Base-by-base conservation (phyloP, 495 filamentous ascomycete species). In the Cairneyella variabilis region DNA sequence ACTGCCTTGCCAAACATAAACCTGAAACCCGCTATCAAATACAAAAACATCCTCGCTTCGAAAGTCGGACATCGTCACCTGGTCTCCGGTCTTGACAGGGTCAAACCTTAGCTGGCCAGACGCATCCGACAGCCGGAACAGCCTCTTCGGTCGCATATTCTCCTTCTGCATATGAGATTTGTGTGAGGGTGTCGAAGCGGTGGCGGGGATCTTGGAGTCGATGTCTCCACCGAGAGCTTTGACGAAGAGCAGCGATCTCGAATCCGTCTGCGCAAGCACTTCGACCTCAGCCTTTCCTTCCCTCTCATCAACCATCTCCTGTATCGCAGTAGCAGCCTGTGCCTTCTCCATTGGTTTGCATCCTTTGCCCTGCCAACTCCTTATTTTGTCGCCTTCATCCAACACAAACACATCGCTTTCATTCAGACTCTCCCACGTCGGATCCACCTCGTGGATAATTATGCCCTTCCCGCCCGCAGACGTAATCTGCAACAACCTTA, bases 271-370 rank as follows among this genome's bases (percentile, higher is more conserved):
- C 12, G 78, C 73, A 6, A 85, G 60, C 16, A 85, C 79, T 58
- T 85, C 82, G 12, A 83, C 79, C 50, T 83, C 76, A 30, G 79
- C 60, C 55, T 82, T 83, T 7, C 79, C 80, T 5, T 76, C 62
- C 0, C 76, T 83, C 74, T 83, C 69, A 46, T 85, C 79, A 57
- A 80, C 71, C 5, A 85, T 79, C 14, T 83, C 79, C 54, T 83
- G 80, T 32, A 32, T 14, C 7, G 14, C 28, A 32, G 28, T 32
- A 0, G 82, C 80, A 0, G 80, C 79, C 68, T 81, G 82, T 8
- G 71, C 75, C 65, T 83, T 85, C 51, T 85, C 82, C 79, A 83
- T 83, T 0, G 80, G 82, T 39, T 76, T 79, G 56, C 79, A 83
- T 27, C 70, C 75, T 61, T 71, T 74, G 28, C 82, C 82, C 67